Conservation (phyloP, 495 filamentous ascomycete species). For the Hypomontagnella submonticulosa region DNA sequence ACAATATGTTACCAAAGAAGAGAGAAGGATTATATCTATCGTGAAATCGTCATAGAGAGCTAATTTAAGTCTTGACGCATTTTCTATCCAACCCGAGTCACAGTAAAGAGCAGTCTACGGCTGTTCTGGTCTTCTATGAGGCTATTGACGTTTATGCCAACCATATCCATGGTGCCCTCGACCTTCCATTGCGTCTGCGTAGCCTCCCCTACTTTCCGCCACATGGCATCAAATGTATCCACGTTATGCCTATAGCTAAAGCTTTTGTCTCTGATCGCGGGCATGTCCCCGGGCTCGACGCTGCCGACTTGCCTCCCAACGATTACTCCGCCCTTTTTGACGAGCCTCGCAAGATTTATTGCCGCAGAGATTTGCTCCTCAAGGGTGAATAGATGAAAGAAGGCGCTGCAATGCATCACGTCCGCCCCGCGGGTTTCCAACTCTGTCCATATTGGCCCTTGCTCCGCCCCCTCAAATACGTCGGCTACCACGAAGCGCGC, state of each 20-base stretch:
- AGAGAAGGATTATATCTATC: too few relatives aligned
- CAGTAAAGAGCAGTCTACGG: conserved; percentile 28
- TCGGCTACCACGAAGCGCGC: conserved; percentile 61
- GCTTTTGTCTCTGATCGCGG: conserved; percentile 32
- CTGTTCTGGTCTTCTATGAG: conserved; percentile 18
- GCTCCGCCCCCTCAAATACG: conserved; percentile 59
- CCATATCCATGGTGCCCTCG: conserved; percentile 40
- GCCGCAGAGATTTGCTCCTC: conserved; percentile 57
- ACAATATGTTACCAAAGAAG: too few relatives aligned
- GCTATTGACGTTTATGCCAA: conserved; percentile 35
- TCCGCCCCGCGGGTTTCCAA: conserved; percentile 60
- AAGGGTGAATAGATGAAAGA: conserved; percentile 67
- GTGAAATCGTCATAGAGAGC: too few relatives aligned
- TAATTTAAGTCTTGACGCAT: not conserved
- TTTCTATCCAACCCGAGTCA: conserved; percentile 27
- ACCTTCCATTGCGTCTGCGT: conserved; percentile 59
- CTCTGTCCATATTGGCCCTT: conserved; percentile 45
- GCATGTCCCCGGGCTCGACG: conserved; percentile 45
- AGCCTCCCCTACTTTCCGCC: conserved; percentile 60
- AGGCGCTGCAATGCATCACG: conserved; percentile 62
- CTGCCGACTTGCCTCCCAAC: conserved; percentile 62
- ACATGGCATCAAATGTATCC: conserved; percentile 59
- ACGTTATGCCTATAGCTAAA: conserved; percentile 61
- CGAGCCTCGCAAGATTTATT: conserved; percentile 54
- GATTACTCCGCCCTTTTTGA: conserved; percentile 56